phyloP scores from a whole-genome alignment of 495 filamentous ascomycete genomes.

The Tricharina praecox region DNA sequence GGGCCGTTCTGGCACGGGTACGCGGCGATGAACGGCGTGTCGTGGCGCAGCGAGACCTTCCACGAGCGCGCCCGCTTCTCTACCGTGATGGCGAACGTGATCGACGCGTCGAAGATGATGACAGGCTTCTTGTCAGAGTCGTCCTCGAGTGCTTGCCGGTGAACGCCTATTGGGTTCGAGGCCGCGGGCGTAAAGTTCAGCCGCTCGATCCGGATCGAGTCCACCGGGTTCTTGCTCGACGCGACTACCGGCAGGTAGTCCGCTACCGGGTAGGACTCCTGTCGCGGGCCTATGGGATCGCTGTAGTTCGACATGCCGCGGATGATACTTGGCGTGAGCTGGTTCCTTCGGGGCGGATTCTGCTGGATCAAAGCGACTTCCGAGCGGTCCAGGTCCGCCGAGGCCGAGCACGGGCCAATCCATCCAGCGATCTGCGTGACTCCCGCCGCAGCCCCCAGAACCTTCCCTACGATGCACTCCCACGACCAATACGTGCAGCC shows the following conservation, averaged over 20 bases:
- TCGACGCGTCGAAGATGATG: constrained; percentile 40
- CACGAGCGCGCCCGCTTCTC: constrained; percentile 33
- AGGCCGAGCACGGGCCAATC: constrained; percentile 50
- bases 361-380: constrained; percentile 48
- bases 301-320: constrained; percentile 42
- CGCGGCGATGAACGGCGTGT: constrained; percentile 48
- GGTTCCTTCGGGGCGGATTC: constrained; percentile 30
- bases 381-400: constrained; percentile 40
- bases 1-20: constrained; percentile 53
- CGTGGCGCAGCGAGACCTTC: constrained; percentile 44
- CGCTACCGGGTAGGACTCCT: constrained; percentile 39
- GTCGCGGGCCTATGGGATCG: constrained; percentile 44
- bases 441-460: constrained; percentile 54
- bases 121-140: constrained; percentile 28
- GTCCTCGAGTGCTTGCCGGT: constrained; percentile 12
- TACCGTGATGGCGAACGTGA: constrained; percentile 50
- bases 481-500: constrained; percentile 55
- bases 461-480: constrained; percentile 52
- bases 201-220: constrained; percentile 48
- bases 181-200: constrained; percentile 32
- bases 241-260: constrained; percentile 40
- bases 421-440: constrained; percentile 52
- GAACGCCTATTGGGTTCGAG: constrained; percentile 15
- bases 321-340: constrained; percentile 37
- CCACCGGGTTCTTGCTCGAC: constrained; percentile 34